Evolutionary conservation across 1,284 basidiomycete genomes (phyloP).

Genomic region (Leucoagaricus sp.): DNA sequence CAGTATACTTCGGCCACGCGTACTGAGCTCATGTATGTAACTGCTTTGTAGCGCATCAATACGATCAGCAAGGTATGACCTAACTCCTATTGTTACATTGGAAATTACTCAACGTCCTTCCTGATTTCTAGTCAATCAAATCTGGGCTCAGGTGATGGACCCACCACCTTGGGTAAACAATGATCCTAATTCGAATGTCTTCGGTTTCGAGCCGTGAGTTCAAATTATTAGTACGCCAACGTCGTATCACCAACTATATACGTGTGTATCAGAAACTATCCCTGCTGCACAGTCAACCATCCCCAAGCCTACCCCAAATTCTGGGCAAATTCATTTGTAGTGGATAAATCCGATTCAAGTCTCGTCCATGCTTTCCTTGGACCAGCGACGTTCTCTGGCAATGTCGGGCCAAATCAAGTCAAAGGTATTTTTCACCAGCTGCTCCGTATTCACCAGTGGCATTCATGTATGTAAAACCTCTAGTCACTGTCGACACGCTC

Average conservation of each 20-base stretch:
- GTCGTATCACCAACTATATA: too few relatives aligned
- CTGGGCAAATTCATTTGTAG: neutral
- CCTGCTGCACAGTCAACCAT: neutral
- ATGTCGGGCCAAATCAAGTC: constrained; percentile 31
- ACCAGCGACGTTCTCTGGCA: constrained; percentile 34
- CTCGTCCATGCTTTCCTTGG: constrained; percentile 38
- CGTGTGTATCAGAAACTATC: constrained; percentile 20
- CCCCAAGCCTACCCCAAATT: neutral
- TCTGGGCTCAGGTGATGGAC: constrained; percentile 39
- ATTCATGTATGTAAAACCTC: neutral
- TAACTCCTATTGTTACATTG: neutral
- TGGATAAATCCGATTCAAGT: neutral
- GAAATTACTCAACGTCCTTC: neutral
- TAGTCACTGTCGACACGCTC: constrained; percentile 21
- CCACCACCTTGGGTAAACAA: constrained; percentile 38
- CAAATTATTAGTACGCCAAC: too few relatives aligned
- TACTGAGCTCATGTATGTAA: too few relatives aligned
- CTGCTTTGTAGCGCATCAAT: constrained; percentile 34
- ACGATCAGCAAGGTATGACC: constrained; percentile 41
- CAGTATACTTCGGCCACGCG: neutral
- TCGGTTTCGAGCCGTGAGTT: constrained; percentile 42
- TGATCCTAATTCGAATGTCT: constrained; percentile 40
- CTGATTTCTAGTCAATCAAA: constrained; percentile 35
- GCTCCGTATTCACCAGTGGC: neutral
- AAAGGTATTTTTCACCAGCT: constrained; percentile 23